Conservation (phyloP, 257 asterid genomes). For the Salvia hispanica region DNA sequence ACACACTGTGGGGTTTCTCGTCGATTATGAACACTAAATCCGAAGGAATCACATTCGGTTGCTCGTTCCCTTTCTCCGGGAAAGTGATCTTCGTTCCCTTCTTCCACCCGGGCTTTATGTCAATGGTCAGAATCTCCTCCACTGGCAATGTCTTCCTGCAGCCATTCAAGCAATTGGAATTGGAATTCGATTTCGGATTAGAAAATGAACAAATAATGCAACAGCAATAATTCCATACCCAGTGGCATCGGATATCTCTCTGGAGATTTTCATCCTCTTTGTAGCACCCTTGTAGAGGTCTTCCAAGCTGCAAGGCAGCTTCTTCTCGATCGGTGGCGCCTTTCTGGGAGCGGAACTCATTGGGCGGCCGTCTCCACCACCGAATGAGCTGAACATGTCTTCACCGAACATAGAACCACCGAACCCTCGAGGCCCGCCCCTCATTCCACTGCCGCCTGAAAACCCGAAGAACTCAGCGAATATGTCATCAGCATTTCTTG, state of each 20-base stretch:
- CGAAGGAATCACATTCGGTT: slow-evolving; percentile 66
- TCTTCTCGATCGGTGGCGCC: slow-evolving; percentile 71
- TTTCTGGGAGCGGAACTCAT: slow-evolving; percentile 64
- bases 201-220: too few relatives aligned
- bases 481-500: slow-evolving; percentile 76
- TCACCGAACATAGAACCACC: slow-evolving; percentile 76
- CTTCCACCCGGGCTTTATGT: slow-evolving; percentile 90
- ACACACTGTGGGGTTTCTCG: slow-evolving; percentile 76
- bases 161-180: slow-evolving; percentile 1
- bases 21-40: slow-evolving; percentile 81
- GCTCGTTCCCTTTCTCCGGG: slow-evolving; percentile 88
- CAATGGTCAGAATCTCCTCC: slow-evolving; percentile 72
- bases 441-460: slow-evolving; percentile 59
- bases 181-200: too few relatives aligned
- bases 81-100: slow-evolving; percentile 96
- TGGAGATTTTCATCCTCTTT: slow-evolving; percentile 89
- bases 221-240: slow-evolving; percentile 52
- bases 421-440: slow-evolving; percentile 60
- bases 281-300: slow-evolving; percentile 85
- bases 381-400: slow-evolving; percentile 71
- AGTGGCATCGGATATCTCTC: slow-evolving; percentile 82
- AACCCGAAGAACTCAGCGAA: slow-evolving; percentile 81
- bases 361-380: slow-evolving; percentile 46
- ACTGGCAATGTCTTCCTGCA: slow-evolving; percentile 72
- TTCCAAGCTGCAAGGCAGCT: slow-evolving; percentile 71